Evolutionary conservation across 345 rosid genomes (phyloP).

Genomic region (Camelina hispida): DNA sequence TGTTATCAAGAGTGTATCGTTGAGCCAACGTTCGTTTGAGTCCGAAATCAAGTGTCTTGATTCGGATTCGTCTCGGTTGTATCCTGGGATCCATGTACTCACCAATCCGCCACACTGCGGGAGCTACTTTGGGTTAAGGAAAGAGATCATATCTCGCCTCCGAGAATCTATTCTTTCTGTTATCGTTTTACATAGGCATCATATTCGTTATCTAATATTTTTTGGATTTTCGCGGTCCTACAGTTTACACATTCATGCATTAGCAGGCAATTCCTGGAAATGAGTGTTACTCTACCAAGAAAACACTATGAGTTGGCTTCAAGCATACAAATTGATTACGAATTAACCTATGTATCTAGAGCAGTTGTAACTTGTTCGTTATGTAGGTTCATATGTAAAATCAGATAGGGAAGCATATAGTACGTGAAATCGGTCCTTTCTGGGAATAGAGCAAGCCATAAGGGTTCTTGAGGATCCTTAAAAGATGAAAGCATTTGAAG

Average conservation of each 20-base stretch:
- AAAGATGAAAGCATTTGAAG: conserved; percentile 65
- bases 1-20: too few relatives aligned
- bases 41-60: too few relatives aligned
- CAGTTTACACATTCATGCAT: conserved; percentile 16
- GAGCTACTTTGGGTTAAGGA: too few relatives aligned
- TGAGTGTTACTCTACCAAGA: not conserved
- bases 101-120: too few relatives aligned
- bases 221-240: too few relatives aligned
- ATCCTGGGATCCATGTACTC: too few relatives aligned
- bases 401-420: conserved; percentile 35
- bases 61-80: too few relatives aligned
- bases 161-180: too few relatives aligned
- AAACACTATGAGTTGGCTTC: not conserved
- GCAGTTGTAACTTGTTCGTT: not conserved
- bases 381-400: conserved; percentile 28
- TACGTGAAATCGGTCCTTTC: conserved; percentile 94
- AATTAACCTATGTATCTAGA: conserved; percentile 2
- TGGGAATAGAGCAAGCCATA: conserved; percentile 91
- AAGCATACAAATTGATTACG: not conserved
- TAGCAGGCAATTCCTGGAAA: conserved; percentile 12
- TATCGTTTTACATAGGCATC: too few relatives aligned
- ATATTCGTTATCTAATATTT: too few relatives aligned
- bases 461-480: conserved; percentile 67
- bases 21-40: too few relatives aligned
- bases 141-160: too few relatives aligned